Evolutionary conservation across 1,284 basidiomycete genomes (phyloP).

Genomic region (Lentinus polychrous): DNA sequence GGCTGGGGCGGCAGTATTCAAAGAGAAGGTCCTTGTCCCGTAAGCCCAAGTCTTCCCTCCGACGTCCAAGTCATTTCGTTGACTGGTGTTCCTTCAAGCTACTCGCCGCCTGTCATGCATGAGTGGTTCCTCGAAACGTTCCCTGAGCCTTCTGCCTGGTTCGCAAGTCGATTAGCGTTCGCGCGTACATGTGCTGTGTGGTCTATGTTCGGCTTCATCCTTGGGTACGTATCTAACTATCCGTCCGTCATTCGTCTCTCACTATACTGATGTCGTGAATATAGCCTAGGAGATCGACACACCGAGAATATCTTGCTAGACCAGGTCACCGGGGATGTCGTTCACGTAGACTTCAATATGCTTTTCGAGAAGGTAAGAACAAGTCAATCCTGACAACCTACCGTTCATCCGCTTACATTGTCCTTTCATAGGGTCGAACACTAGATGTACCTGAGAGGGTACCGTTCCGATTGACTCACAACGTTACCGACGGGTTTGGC

Average conservation of each 20-base stretch:
- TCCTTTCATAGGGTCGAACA: conserved; percentile 53
- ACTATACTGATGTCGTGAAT: not conserved
- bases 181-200: conserved; percentile 93
- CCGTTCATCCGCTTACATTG: conserved; percentile 3
- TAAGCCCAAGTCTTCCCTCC: conserved; percentile 27
- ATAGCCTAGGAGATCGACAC: conserved; percentile 93
- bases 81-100: conserved; percentile 36
- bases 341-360: conserved; percentile 98
- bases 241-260: conserved; percentile 4
- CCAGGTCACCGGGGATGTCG: conserved; percentile 80
- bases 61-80: not conserved
- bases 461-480: conserved; percentile 94
- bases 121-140: conserved; percentile 98
- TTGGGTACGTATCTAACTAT: conserved; percentile 61
- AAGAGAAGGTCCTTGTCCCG: conserved; percentile 52
- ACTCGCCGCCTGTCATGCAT: conserved; percentile 78
- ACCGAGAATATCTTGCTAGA: conserved; percentile 97
- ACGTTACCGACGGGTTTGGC: conserved; percentile 89
- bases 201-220: conserved; percentile 97
- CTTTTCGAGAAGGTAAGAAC: conserved; percentile 84
- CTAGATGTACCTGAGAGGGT: conserved; percentile 91
- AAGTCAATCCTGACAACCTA: not conserved
- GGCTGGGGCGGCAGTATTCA: conserved; percentile 57
- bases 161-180: conserved; percentile 83
- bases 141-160: conserved; percentile 94